Percentiles rank a stretch among this genome's conserved stretches.
Conservation (phyloP, 106 monocot genomes). For the Narthecium ossifragum region DNA sequence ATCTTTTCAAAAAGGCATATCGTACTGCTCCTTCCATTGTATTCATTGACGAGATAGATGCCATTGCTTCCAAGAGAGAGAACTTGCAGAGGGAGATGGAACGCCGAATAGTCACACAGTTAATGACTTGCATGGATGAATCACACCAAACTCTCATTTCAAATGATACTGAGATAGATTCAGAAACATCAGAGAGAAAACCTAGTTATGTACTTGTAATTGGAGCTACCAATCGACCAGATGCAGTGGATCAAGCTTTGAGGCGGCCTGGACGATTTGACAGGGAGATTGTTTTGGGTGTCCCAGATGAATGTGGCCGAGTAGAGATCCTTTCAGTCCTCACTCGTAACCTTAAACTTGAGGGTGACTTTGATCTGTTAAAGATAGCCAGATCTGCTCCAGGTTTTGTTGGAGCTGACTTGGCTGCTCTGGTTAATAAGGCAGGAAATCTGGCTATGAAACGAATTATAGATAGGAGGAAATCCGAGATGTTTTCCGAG, state of each 20-base stretch:
- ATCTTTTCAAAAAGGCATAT: constrained; percentile 80
- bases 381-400: constrained; percentile 82
- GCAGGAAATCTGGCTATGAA: constrained; percentile 90
- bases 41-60: constrained; percentile 98
- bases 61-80: constrained; percentile 94
- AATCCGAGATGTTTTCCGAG: constrained; percentile 19
- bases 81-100: constrained; percentile 92
- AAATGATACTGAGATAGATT: constrained; percentile 13
- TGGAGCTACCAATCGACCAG: constrained; percentile 97
- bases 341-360: constrained; percentile 45
- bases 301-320: constrained; percentile 83
- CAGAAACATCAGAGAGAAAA: constrained; percentile 38
- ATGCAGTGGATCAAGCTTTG: constrained; percentile 82
- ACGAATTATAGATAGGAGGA: constrained; percentile 67
- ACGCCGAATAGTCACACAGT: constrained; percentile 83
- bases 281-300: constrained; percentile 64
- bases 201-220: constrained; percentile 91
- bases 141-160: constrained; percentile 45
- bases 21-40: constrained; percentile 87
- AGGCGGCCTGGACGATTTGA: constrained; percentile 90
- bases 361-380: constrained; percentile 57
- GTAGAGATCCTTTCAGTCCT: constrained; percentile 57
- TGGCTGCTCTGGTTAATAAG: constrained; percentile 71
- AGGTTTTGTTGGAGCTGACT: constrained; percentile 96
- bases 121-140: constrained; percentile 99